These are phyloP conservation scores for Tympanopsis confertula DNA, from an alignment of 2,329 filamentous ascomycete species.

Conservation along the genomic window DNA sequence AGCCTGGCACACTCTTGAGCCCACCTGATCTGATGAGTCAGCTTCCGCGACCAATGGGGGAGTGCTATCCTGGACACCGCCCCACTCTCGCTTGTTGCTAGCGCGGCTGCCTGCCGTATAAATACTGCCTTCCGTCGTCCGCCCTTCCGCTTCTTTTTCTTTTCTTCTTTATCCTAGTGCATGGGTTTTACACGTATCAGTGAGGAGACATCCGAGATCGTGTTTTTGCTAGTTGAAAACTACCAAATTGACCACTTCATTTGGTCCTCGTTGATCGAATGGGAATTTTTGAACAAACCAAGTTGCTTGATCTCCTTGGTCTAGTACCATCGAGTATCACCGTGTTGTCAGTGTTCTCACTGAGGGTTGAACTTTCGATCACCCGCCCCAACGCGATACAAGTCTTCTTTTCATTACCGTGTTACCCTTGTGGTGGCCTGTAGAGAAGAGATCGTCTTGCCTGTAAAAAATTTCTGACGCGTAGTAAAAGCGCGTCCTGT, in stretches of 20 bases:
- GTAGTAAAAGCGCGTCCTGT: too few species aligned
- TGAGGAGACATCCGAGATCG: slow-evolving; percentile 80
- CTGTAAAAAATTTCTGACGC: too few species aligned
- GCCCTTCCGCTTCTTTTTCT: slow-evolving; percentile 16
- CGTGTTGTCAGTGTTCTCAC: not conserved
- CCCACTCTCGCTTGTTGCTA: too few species aligned
- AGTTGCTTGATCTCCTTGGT: not conserved
- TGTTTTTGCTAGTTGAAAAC: slow-evolving; percentile 88
- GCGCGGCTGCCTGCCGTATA: too few species aligned
- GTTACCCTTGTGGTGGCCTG: not conserved
- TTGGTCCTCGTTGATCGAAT: slow-evolving; percentile 53
- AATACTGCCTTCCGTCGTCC: slow-evolving; percentile 6
- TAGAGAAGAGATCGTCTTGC: slow-evolving; percentile 1
- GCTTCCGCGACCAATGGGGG: too few species aligned
- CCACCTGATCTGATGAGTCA: too few species aligned
- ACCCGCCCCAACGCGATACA: too few species aligned
- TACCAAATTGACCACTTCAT: slow-evolving; percentile 67
- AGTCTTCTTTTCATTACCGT: slow-evolving; percentile 1
- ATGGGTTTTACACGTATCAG: slow-evolving; percentile 72
- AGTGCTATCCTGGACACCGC: too few species aligned
- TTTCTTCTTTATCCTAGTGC: slow-evolving; percentile 49
- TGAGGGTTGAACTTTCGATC: too few species aligned
- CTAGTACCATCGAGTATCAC: not conserved
- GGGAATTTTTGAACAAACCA: slow-evolving; percentile 67
- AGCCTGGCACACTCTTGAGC: too few species aligned